Evolutionary conservation across 345 rosid genomes (phyloP), one percentile per base, ranked within the genome.

Genomic region (Lepidium sativum): DNA sequence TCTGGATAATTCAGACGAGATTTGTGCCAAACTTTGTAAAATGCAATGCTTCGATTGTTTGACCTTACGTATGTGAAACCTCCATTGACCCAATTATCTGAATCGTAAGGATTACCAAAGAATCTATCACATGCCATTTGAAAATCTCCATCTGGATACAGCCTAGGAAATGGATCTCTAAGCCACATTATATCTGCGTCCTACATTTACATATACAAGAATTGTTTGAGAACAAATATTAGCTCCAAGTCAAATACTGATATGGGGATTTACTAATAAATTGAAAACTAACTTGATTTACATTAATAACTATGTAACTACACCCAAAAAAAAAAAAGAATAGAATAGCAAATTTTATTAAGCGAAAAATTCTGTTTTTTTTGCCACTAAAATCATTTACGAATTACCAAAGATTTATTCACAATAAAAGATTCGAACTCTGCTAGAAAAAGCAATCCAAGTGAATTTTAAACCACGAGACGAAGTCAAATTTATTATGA

Each of bases 151-250:
- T 78, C 72, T 4, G 70, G 63, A 25, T 78, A 73, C 55, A 91
- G 81, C 31, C 79, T 77, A 9, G 82, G 83, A 70, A 91, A 91
- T 41, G 98, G 98, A 73, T 85, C 77, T 58, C 78, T 79, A 11
- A 91, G 76, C 94, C 98, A 91, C 86, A 91, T 60, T 43, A 86
- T 75, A 54, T 91, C 98, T 4, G 88, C 83, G 68, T 91, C 98
- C 96, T 88, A 75, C 0, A 10, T 31, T 23, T 38, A 68, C 14
- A 59, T 31, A 27, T 1, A 47, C 58, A 45, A 13, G 4, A 52
- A 8, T 52, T 8, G 4, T 16, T 8, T 40, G 5, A n/a, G n/a
- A n/a, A n/a, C n/a, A n/a, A n/a, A n/a, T n/a, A n/a, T 43, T 41
- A 59, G 64, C 63, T 35, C 6, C 16, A 15, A 12, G 14, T 9